Evolutionary conservation across 768 basidiomycete genomes (phyloP).

Genomic region (Tephrocybe sp.): DNA sequence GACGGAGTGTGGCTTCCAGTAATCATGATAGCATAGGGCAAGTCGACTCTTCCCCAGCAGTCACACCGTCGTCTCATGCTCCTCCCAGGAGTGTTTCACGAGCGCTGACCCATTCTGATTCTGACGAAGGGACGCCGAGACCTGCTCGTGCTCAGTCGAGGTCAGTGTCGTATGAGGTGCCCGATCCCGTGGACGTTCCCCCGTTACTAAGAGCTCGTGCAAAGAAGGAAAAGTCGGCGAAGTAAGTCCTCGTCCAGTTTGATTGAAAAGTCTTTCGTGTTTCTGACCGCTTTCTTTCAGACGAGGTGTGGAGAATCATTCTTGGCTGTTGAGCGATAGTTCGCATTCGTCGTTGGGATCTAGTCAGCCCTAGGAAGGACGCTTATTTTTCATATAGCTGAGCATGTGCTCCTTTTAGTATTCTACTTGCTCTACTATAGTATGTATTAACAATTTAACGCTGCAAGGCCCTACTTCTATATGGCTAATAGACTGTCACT

Average conservation of each 20-base stretch:
- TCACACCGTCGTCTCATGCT: constrained; percentile 4
- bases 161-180: background rate
- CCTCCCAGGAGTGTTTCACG: background rate
- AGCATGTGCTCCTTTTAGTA: background rate
- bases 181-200: background rate
- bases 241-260: constrained; percentile 2
- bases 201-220: constrained; percentile 7
- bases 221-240: constrained; percentile 1
- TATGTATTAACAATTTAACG: too few species aligned
- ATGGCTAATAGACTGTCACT: too few species aligned
- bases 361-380: background rate
- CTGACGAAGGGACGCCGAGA: constrained; percentile 13
- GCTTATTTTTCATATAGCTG: background rate
- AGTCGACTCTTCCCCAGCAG: background rate
- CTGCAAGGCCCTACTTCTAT: too few species aligned
- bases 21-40: background rate
- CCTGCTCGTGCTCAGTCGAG: constrained; percentile 1
- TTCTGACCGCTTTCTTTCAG: background rate
- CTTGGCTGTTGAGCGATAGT: constrained; percentile 29
- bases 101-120: background rate
- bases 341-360: constrained; percentile 17
- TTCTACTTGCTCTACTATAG: background rate
- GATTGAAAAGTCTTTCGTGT: background rate
- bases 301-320: constrained; percentile 6
- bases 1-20: background rate